Evolutionary conservation across 176 grass and related monocot species (phyloP).

Genomic region (Cymbopogon citratus): DNA sequence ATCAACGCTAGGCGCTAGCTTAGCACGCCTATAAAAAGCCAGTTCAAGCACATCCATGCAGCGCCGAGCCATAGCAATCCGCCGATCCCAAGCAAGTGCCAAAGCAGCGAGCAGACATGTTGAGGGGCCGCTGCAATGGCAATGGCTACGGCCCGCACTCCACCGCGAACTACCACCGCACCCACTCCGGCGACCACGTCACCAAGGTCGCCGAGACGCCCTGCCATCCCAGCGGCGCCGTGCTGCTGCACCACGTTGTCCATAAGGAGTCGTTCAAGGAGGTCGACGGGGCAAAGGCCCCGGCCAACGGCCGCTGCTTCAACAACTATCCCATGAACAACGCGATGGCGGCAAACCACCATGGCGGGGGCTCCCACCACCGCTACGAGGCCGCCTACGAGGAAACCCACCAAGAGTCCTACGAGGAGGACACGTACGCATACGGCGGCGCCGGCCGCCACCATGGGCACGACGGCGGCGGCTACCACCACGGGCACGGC

Average conservation of each 20-base stretch:
- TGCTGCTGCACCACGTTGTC: background rate
- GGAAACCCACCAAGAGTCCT: background rate
- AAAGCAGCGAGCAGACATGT: too few species aligned
- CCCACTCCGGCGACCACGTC: background rate
- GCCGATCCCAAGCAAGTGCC: too few species aligned
- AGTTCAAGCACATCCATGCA: background rate
- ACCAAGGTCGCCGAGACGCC: background rate
- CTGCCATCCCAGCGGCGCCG: too few species aligned
- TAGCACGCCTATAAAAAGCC: background rate
- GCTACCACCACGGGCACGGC: background rate
- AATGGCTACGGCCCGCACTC: too few species aligned
- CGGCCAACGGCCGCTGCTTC: background rate
- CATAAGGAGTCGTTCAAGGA: background rate
- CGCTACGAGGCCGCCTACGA: background rate
- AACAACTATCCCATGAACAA: background rate
- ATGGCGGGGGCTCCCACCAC: background rate
- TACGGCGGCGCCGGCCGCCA: background rate
- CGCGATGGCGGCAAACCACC: too few species aligned
- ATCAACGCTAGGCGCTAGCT: background rate
- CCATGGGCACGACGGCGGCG: background rate
- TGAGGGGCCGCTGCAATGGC: too few species aligned
- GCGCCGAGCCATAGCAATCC: background rate
- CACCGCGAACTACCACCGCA: background rate
- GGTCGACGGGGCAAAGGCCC: background rate
- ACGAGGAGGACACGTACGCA: background rate